Conservation (phyloP, 768 basidiomycete species). For the Xanthoconium purpureum region DNA sequence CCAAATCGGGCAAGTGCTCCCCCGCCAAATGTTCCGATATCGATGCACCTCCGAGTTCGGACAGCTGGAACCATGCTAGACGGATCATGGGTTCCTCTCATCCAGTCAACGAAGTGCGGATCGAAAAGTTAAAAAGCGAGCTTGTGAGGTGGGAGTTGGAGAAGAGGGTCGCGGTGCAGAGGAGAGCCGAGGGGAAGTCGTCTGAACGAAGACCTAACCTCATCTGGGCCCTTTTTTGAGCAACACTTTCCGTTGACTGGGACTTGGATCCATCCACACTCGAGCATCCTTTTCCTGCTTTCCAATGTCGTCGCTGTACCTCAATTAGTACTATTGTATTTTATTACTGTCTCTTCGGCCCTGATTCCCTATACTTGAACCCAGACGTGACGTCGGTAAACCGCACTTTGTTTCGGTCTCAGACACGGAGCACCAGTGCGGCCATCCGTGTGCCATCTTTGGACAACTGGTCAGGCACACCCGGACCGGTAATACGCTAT, state of each 20-base stretch:
- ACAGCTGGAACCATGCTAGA: slow-evolving; percentile 20
- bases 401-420: no score
- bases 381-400: no score
- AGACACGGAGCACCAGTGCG: no score
- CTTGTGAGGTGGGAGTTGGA: slow-evolving; percentile 45
- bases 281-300: not conserved
- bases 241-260: not conserved
- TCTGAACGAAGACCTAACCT: slow-evolving; percentile 12
- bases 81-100: slow-evolving; percentile 41
- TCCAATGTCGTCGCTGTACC: slow-evolving; percentile 6
- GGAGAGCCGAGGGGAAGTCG: slow-evolving; percentile 20
- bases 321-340: not conserved
- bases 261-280: not conserved
- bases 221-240: slow-evolving; percentile 14
- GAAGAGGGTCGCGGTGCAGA: slow-evolving; percentile 25
- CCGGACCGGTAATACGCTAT: no score
- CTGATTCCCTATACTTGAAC: not conserved
- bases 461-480: no score
- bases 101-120: slow-evolving; percentile 43
- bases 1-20: slow-evolving; percentile 20
- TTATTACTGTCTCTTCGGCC: not conserved
- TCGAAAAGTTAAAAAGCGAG: slow-evolving; percentile 41
- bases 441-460: no score
- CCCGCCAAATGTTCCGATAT: slow-evolving; percentile 14
- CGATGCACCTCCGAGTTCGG: not conserved